A percentile compares a stretch with the other conserved stretches of the same genome.
phyloP scores from a whole-genome alignment of 2,329 filamentous ascomycete species.

The Exophiala sideris region DNA sequence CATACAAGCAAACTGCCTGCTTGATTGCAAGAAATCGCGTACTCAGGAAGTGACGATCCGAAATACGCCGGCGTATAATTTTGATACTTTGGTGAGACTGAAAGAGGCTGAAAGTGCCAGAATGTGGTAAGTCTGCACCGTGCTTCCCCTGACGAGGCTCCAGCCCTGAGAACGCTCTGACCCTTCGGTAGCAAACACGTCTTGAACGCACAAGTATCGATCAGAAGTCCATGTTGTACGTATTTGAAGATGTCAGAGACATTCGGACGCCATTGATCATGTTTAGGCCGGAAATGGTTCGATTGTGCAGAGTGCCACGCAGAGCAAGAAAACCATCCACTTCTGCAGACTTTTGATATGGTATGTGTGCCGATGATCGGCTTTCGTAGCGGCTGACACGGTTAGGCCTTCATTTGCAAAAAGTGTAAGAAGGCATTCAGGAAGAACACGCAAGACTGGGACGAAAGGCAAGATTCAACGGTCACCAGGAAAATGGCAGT shows the following conservation, averaged over 20 bases:
- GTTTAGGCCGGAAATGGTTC: constrained; percentile 88
- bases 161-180: too few relatives aligned
- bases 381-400: neutral
- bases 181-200: constrained; percentile 75
- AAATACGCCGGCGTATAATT: too few relatives aligned
- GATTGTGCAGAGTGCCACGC: constrained; percentile 94
- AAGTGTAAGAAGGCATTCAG: constrained; percentile 99
- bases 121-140: too few relatives aligned
- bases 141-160: too few relatives aligned
- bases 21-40: too few relatives aligned
- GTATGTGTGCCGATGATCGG: constrained; percentile 33
- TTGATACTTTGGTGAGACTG: too few relatives aligned
- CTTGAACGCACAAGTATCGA: constrained; percentile 94
- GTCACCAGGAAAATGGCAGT: too few relatives aligned
- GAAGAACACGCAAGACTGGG: constrained; percentile 87
- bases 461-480: constrained; percentile 60
- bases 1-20: too few relatives aligned
- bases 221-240: constrained; percentile 93
- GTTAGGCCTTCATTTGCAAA: constrained; percentile 79
- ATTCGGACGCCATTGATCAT: neutral
- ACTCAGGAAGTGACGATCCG: too few relatives aligned
- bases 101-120: too few relatives aligned
- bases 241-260: constrained; percentile 14
- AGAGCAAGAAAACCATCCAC: constrained; percentile 72
- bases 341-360: constrained; percentile 81